Evolutionary conservation across 1,139 yeast species (phyloP).

Genomic region (Debaryomyces subglobosus): DNA sequence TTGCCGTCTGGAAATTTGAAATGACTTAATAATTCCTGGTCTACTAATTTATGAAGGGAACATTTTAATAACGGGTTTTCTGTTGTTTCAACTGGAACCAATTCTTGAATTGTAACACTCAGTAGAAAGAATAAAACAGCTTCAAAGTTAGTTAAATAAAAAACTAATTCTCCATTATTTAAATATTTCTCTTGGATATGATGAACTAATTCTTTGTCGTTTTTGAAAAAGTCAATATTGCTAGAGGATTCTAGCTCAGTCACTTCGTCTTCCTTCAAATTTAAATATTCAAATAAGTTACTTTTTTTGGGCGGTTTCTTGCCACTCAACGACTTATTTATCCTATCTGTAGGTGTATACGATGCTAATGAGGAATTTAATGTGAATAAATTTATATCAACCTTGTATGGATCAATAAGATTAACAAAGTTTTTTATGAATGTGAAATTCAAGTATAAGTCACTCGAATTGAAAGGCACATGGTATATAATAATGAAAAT

Average conservation of each 20-base stretch:
- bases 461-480: conserved; percentile 20
- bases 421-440: conserved; percentile 43
- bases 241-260: conserved; percentile 10
- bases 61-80: conserved; percentile 21
- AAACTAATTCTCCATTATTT: conserved; percentile 44
- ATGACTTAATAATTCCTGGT: conserved; percentile 33
- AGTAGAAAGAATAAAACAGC: conserved; percentile 44
- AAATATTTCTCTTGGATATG: conserved; percentile 32
- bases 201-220: conserved; percentile 34
- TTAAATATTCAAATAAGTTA: conserved; percentile 36
- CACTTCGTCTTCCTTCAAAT: conserved; percentile 26
- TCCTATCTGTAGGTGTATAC: conserved; percentile 21
- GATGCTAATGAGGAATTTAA: conserved; percentile 14
- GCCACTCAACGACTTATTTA: conserved; percentile 5
- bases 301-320: conserved; percentile 11
- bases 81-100: conserved; percentile 21
- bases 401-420: conserved; percentile 35
- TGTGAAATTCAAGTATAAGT: conserved; percentile 40
- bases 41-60: conserved; percentile 32
- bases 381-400: conserved; percentile 23
- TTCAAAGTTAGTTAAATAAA: conserved; percentile 47
- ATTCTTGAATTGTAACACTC: conserved; percentile 39
- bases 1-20: conserved; percentile 37
- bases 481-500: conserved; percentile 40
- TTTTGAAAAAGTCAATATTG: conserved; percentile 27